These are phyloP conservation scores for Tricholomella constricta DNA, from an alignment of 768 basidiomycete species.

Conservation along the genomic window DNA sequence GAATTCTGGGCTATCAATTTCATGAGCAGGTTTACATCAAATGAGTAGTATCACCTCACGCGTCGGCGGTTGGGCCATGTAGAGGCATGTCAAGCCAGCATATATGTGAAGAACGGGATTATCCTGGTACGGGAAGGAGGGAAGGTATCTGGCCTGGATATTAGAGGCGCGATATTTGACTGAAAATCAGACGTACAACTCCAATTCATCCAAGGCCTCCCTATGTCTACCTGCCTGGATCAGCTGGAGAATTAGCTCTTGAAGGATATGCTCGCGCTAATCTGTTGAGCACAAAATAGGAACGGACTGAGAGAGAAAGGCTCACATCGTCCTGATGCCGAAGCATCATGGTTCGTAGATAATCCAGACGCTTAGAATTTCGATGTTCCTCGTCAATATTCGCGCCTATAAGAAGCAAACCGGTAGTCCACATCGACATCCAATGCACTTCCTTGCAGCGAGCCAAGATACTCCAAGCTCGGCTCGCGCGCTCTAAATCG, in stretches of 20 bases:
- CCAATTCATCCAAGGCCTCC: constrained; percentile 82
- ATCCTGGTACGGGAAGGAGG: constrained; percentile 85
- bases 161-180: constrained; percentile 1
- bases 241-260: constrained; percentile 72
- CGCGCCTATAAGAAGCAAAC: constrained; percentile 55
- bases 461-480: constrained; percentile 73
- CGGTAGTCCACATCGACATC: constrained; percentile 70
- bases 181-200: constrained; percentile 58
- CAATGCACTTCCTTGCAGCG: constrained; percentile 81
- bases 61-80: constrained; percentile 49
- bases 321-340: constrained; percentile 67
- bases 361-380: constrained; percentile 49
- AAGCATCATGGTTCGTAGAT: constrained; percentile 71
- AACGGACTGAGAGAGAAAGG: constrained; percentile 2
- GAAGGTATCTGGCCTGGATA: constrained; percentile 63
- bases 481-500: constrained; percentile 62
- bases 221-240: constrained; percentile 57
- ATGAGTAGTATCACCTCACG: constrained; percentile 10
- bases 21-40: neutral
- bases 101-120: constrained; percentile 80
- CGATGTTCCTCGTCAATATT: constrained; percentile 27
- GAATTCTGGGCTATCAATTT: constrained; percentile 4
- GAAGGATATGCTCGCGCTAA: constrained; percentile 75
- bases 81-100: constrained; percentile 74
- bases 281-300: constrained; percentile 2